Conservation (phyloP, 1,139 yeast species). For the Blastobotrys ciferrii region DNA sequence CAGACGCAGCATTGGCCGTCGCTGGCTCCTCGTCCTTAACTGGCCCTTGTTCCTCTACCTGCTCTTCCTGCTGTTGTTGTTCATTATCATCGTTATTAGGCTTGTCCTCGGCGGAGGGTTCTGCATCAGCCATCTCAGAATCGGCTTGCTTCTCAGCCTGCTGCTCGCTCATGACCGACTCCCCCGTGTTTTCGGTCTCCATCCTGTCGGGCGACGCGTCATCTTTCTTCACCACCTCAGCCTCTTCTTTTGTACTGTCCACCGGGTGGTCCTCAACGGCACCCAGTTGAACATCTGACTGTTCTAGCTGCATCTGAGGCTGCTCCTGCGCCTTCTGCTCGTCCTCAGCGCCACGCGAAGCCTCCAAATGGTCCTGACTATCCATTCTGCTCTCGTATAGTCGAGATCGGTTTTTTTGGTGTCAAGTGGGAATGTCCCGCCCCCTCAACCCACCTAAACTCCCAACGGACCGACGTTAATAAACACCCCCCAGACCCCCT, state of each 20-base stretch:
- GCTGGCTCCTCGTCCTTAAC: constrained; percentile 11
- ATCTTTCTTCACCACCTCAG: neutral
- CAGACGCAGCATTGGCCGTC: constrained; percentile 9
- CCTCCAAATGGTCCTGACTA: neutral
- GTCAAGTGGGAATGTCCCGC: neutral
- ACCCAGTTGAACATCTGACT: neutral
- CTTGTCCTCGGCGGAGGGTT: neutral
- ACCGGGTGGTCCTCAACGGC: neutral
- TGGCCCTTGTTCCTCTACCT: constrained; percentile 11
- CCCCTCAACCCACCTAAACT: neutral
- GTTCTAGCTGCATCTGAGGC: neutral
- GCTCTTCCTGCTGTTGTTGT: neutral
- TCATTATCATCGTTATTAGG: neutral
- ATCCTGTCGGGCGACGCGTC: neutral
- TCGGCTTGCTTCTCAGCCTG: neutral
- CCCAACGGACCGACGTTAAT: too few relatives aligned
- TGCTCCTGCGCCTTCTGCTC: neutral
- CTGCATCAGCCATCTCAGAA: constrained; percentile 2
- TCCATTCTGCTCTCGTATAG: neutral
- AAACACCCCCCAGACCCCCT: neutral
- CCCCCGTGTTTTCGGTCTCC: neutral
- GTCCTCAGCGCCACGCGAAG: neutral
- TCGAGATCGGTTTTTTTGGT: neutral
- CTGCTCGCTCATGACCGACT: neutral
- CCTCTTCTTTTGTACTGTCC: neutral